phyloP scores from a whole-genome alignment of 257 asterid genomes.

The Plectranthus barbatus region DNA sequence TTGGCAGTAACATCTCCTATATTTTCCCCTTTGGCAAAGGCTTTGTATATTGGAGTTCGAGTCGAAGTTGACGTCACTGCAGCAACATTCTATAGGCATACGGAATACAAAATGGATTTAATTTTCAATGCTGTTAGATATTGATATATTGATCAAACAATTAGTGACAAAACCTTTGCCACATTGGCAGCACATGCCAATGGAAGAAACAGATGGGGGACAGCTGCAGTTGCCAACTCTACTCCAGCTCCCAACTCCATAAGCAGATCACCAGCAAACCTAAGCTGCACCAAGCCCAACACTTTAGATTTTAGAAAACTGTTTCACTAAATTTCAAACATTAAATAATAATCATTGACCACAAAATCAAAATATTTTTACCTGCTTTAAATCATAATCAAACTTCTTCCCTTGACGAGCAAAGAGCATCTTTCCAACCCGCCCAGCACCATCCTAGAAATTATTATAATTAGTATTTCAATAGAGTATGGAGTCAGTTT shows the following conservation, averaged over 20 bases:
- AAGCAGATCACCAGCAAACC: conserved; percentile 91
- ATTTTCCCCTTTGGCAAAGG: conserved; percentile 97
- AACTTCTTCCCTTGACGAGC: conserved; percentile 96
- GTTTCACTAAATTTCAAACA: neutral
- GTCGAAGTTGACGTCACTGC: conserved; percentile 98
- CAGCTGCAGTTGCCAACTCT: conserved; percentile 85
- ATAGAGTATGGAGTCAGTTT: conserved; percentile 10
- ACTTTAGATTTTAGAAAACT: conserved; percentile 7
- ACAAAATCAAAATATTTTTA: conserved; percentile 16
- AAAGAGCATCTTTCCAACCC: conserved; percentile 95
- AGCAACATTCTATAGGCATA: conserved; percentile 62
- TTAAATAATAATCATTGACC: conserved; percentile 1
- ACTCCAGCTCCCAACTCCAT: conserved; percentile 98
- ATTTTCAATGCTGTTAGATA: neutral
- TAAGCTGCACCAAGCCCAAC: conserved; percentile 48
- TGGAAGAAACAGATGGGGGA: conserved; percentile 90
- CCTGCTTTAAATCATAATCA: conserved; percentile 97
- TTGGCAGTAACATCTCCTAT: conserved; percentile 99
- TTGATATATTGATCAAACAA: conserved; percentile 4
- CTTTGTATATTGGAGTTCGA: conserved; percentile 97
- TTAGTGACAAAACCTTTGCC: conserved; percentile 53
- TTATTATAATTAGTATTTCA: conserved; percentile 8
- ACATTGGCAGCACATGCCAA: conserved; percentile 98
- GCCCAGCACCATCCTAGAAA: conserved; percentile 93
- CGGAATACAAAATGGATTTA: conserved; percentile 12